Evolutionary conservation across 306 rosid species (phyloP).

Genomic region (Malus domestica): DNA sequence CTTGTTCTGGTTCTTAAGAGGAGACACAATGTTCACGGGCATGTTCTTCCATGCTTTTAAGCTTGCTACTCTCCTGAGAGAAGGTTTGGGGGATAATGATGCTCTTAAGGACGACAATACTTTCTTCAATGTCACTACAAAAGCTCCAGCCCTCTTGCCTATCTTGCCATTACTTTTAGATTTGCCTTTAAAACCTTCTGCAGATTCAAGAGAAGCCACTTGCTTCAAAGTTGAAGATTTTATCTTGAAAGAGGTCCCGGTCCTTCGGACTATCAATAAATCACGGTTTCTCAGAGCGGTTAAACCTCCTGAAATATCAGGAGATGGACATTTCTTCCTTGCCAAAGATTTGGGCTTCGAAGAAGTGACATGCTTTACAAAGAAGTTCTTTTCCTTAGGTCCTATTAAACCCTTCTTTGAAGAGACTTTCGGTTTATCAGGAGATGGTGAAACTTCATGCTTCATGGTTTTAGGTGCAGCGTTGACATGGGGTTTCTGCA

Average conservation of each 20-base stretch:
- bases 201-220: slow-evolving; percentile 25
- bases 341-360: slow-evolving; percentile 23
- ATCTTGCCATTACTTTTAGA: slow-evolving; percentile 28
- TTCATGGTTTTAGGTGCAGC: slow-evolving; percentile 25
- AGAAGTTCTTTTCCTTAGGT: slow-evolving; percentile 26
- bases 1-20: slow-evolving; percentile 24
- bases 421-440: slow-evolving; percentile 27
- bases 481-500: slow-evolving; percentile 11
- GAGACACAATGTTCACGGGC: slow-evolving; percentile 29
- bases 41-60: slow-evolving; percentile 32
- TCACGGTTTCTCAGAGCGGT: not conserved
- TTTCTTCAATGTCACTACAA: slow-evolving; percentile 39
- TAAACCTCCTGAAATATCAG: slow-evolving; percentile 22
- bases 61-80: slow-evolving; percentile 36
- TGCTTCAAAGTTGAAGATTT: slow-evolving; percentile 23
- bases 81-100: slow-evolving; percentile 32
- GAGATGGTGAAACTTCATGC: slow-evolving; percentile 25
- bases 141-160: slow-evolving; percentile 23
- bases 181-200: slow-evolving; percentile 22
- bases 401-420: slow-evolving; percentile 15
- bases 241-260: slow-evolving; percentile 26
- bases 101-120: slow-evolving; percentile 22
- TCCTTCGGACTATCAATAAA: not conserved
- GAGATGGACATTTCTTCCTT: slow-evolving; percentile 27
- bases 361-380: slow-evolving; percentile 30